A percentile compares a stretch with the other conserved stretches of the same genome.
These are phyloP conservation scores for Acorus calamus DNA, from an alignment of 106 monocot species.

Conservation along the genomic window DNA sequence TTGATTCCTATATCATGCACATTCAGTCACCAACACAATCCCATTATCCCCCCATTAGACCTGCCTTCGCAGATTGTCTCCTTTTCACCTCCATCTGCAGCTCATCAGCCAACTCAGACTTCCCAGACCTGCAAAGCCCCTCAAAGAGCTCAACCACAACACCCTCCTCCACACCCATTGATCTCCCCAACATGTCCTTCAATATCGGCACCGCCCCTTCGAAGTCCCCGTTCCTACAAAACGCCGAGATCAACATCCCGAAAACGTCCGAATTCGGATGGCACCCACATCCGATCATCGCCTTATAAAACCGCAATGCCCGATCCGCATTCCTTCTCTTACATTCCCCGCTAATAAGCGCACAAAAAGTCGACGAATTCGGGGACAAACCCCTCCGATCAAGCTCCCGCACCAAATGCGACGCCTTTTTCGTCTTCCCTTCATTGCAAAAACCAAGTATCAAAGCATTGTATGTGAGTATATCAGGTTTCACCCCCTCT, in stretches of 20 bases:
- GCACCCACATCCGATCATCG: slow-evolving; percentile 63
- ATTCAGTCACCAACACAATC: too few species aligned
- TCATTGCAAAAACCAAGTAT: slow-evolving; percentile 76
- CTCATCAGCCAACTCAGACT: slow-evolving; percentile 13
- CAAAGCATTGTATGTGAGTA: slow-evolving; percentile 69
- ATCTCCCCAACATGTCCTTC: slow-evolving; percentile 60
- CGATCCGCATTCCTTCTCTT: slow-evolving; percentile 86
- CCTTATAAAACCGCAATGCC: slow-evolving; percentile 74
- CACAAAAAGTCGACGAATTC: slow-evolving; percentile 63
- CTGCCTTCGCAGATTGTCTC: too few species aligned
- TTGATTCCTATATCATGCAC: too few species aligned
- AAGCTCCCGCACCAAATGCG: slow-evolving; percentile 50
- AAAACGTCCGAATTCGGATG: slow-evolving; percentile 44
- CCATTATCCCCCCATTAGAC: too few species aligned
- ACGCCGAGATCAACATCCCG: slow-evolving; percentile 48
- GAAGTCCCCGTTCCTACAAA: slow-evolving; percentile 65
- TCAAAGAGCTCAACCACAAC: slow-evolving; percentile 44
- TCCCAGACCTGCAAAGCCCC: slow-evolving; percentile 35
- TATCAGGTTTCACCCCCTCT: slow-evolving; percentile 44
- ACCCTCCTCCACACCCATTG: slow-evolving; percentile 41
- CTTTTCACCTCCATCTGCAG: slow-evolving; percentile 17
- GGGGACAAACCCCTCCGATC: slow-evolving; percentile 35
- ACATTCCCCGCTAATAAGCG: slow-evolving; percentile 70
- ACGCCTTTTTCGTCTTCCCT: slow-evolving; percentile 87
- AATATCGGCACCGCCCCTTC: slow-evolving; percentile 61